These are phyloP conservation scores for Wallemia hederae DNA, from an alignment of 1,284 basidiomycete genomes.

Conservation along the genomic window DNA sequence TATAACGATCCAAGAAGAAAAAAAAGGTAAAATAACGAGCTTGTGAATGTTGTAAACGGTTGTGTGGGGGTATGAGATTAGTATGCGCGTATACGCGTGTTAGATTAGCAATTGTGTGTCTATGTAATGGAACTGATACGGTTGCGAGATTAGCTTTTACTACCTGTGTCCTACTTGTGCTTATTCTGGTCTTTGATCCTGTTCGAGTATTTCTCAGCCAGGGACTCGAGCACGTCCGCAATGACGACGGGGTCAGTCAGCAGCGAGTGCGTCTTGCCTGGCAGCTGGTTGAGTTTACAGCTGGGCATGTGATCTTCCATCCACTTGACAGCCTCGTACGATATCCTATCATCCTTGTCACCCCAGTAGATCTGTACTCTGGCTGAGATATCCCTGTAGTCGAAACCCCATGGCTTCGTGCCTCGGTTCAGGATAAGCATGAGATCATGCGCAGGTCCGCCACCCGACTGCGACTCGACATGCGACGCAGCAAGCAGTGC, in stretches of 20 bases:
- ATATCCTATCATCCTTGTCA: background rate
- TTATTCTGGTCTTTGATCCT: background rate
- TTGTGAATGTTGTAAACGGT: no score
- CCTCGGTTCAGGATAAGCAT: slow-evolving; percentile 67
- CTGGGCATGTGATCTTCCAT: background rate
- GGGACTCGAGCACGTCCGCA: background rate
- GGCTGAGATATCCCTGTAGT: slow-evolving; percentile 21
- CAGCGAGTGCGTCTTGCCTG: background rate
- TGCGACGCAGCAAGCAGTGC: slow-evolving; percentile 79
- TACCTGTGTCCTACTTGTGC: background rate
- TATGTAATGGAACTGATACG: no score
- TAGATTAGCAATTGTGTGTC: no score
- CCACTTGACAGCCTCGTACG: background rate
- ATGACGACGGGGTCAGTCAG: background rate
- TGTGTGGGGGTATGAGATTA: no score
- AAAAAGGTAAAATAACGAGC: no score
- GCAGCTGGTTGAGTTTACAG: background rate
- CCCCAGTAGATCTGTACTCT: background rate
- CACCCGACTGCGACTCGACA: slow-evolving; percentile 47
- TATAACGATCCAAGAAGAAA: no score
- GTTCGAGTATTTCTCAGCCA: background rate
- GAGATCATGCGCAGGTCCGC: slow-evolving; percentile 55
- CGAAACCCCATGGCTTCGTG: slow-evolving; percentile 54
- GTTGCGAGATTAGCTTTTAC: no score
- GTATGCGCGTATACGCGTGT: no score